phyloP scores from a whole-genome alignment of 768 basidiomycete species.

The Mycena rosella region DNA sequence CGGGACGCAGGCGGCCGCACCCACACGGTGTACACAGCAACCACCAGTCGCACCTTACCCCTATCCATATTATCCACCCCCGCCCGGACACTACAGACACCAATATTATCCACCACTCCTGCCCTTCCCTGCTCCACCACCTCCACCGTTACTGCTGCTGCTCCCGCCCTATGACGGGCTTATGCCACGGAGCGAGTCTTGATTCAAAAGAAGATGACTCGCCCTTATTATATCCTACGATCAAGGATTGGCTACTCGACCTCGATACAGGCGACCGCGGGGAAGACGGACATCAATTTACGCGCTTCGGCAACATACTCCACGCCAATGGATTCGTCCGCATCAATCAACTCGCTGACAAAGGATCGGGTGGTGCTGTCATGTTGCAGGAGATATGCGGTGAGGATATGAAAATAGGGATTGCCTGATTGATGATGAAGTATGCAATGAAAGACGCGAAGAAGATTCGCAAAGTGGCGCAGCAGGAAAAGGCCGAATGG shows the following conservation, averaged over 20 bases:
- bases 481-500: too few species aligned
- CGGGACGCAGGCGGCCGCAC: background rate
- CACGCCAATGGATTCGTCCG: background rate
- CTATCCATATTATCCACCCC: background rate
- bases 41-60: background rate
- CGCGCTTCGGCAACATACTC: background rate
- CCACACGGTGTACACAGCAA: background rate
- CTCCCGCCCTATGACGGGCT: background rate
- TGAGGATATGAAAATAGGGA: background rate
- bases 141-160: background rate
- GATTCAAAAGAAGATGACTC: background rate
- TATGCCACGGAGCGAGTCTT: background rate
- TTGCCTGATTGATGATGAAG: background rate
- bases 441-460: background rate
- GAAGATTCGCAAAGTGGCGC: background rate
- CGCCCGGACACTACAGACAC: too few species aligned
- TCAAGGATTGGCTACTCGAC: slow-evolving; percentile 3
- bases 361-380: background rate
- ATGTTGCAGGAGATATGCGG: too few species aligned
- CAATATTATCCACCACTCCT: too few species aligned
- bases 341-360: background rate
- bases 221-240: too few species aligned
- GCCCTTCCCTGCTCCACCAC: too few species aligned
- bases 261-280: background rate
- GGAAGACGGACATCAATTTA: background rate